Evolutionary conservation across 768 basidiomycete genomes (phyloP), one percentile per base, ranked within the genome.

Genomic region (Pleurotus tuoliensis): DNA sequence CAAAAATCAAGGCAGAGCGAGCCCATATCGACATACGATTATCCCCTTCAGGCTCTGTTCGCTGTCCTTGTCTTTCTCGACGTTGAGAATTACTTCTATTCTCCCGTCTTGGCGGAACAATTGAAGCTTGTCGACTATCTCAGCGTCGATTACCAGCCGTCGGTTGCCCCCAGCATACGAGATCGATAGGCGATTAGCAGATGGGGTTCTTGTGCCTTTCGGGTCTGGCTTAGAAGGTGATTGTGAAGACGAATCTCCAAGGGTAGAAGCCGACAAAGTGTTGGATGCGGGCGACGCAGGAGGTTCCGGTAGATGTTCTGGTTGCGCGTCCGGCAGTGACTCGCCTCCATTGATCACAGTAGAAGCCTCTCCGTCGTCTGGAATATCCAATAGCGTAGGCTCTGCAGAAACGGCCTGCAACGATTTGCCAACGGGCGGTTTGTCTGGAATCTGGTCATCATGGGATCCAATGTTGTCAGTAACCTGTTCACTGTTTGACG

Each of bases 101-200:
- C 87, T 85, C 37, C 92, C 94, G 52, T 92, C 89, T 30, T 79
- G 79, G 40, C 97, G 81, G 69, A 83, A 88, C 8, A 99, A 82
- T 62, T 84, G 87, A 55, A 99, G 77, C 48, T 78, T 80, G 41
- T 92, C 84, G 18, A 98, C 92, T 25, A 90, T 83, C 61, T 89
- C 88, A 2, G 96, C 90, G 68, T 98, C 88, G 57, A 98, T 78
- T 24, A 97, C 88, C 49, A 99, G 76, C 40, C 97, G 81, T 48
- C 92, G 79, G 57, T 87, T 87, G 49, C 93, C 94, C 44, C 87
- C 87, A 56, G 94, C 93, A 71, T 97, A 99, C 0, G 96, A 90
- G 68, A 98, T 94, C 6, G 95, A 97, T n/a, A 99, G 72, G 15
- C 90, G 83, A 63, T 92, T 92, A 27, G 89, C 86, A 41, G 90